These are phyloP conservation scores for Tetrapyrgos nigripes DNA, from an alignment of 1,284 basidiomycete genomes.

Conservation along the genomic window DNA sequence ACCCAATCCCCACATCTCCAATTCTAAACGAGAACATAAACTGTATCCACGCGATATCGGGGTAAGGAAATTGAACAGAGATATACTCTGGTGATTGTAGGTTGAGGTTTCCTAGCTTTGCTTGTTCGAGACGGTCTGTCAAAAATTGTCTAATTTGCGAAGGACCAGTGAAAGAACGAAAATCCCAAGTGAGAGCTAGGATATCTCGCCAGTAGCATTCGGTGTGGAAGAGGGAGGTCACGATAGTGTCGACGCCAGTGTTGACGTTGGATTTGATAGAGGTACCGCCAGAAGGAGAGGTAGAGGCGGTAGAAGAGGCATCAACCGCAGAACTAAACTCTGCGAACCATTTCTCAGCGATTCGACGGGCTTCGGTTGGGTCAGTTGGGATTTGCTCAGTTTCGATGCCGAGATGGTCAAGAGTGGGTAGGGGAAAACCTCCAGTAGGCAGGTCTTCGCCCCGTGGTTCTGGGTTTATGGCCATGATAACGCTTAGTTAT, in stretches of 20 bases:
- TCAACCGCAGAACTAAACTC: constrained; percentile 28
- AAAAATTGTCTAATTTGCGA: constrained; percentile 48
- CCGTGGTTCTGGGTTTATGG: neutral
- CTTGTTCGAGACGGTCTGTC: constrained; percentile 42
- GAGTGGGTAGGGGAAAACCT: constrained; percentile 13
- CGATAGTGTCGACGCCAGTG: constrained; percentile 17
- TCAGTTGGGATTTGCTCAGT: constrained; percentile 9
- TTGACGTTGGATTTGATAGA: neutral
- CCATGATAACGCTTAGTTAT: neutral
- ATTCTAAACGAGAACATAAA: constrained; percentile 57
- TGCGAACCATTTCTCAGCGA: constrained; percentile 32
- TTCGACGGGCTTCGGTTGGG: constrained; percentile 18
- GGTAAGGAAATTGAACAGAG: constrained; percentile 46
- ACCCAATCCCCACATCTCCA: constrained; percentile 40
- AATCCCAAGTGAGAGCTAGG: constrained; percentile 65
- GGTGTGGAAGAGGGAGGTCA: constrained; percentile 38
- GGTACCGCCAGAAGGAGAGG: neutral
- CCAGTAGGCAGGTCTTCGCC: neutral
- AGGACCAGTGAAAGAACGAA: constrained; percentile 60
- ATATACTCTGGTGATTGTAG: constrained; percentile 30
- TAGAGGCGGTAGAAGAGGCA: constrained; percentile 12
- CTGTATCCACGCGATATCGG: constrained; percentile 60
- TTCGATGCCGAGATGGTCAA: constrained; percentile 19
- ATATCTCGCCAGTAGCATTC: constrained; percentile 66
- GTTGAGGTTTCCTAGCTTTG: constrained; percentile 29